phyloP scores from a whole-genome alignment of 2,329 filamentous ascomycete genomes.

The Beauveria sp. region DNA sequence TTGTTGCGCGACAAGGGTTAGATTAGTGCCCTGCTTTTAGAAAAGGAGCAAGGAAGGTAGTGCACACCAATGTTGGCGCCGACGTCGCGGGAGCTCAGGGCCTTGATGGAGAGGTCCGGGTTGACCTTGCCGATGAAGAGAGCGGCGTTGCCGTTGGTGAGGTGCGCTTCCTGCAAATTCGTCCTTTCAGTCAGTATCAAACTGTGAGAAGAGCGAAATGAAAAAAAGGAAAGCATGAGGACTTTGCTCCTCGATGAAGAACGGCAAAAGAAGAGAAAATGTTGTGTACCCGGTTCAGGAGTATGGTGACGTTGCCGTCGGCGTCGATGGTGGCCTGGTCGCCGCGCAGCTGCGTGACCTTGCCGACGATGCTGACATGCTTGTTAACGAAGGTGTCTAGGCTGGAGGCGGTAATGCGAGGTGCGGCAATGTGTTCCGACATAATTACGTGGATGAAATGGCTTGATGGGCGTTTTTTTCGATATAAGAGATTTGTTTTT shows the following conservation, averaged over 20 bases:
- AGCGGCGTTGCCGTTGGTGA: conserved; percentile 60
- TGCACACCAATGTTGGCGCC: conserved; percentile 61
- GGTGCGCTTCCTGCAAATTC: conserved; percentile 55
- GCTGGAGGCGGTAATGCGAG: conserved; percentile 74
- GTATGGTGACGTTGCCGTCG: conserved; percentile 65
- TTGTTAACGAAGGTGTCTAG: conserved; percentile 67
- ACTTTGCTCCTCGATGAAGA: no score
- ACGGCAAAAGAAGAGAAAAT: background rate
- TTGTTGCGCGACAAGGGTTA: background rate
- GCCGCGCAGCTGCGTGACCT: conserved; percentile 73
- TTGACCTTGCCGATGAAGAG: conserved; percentile 79
- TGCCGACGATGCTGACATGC: conserved; percentile 79
- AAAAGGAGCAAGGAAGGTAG: background rate
- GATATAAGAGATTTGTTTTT: no score
- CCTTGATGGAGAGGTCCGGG: conserved; percentile 62
- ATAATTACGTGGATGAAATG: conserved; percentile 35
- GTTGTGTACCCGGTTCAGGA: conserved; percentile 60
- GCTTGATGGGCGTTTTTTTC: no score
- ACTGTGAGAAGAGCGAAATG: background rate
- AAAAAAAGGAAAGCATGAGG: no score
- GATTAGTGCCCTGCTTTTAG: background rate
- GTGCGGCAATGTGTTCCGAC: conserved; percentile 60
- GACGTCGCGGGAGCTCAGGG: conserved; percentile 61
- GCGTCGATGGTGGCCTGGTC: conserved; percentile 76
- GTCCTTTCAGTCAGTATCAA: background rate